Evolutionary conservation across 768 basidiomycete genomes (phyloP).

Genomic region (Krasilnikovozyma curviuscula): DNA sequence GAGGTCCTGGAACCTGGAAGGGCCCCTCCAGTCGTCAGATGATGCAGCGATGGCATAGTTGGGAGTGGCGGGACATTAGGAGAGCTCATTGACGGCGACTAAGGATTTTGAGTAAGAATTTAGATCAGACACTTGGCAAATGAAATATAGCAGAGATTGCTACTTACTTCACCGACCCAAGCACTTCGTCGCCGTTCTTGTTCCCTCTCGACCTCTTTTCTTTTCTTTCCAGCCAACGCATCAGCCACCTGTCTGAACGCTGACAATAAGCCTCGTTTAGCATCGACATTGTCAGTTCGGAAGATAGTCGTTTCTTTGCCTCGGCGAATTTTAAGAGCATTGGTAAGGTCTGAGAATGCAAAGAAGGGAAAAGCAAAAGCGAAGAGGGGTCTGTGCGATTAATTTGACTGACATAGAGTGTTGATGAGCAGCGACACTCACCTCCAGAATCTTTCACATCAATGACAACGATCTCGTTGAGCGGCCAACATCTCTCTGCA

Average conservation of each 20-base stretch:
- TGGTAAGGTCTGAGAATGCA: constrained; percentile 43
- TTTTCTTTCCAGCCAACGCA: constrained; percentile 64
- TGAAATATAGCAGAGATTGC: not conserved
- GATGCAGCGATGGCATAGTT: not conserved
- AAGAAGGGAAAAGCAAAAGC: constrained; percentile 3
- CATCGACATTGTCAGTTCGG: constrained; percentile 55
- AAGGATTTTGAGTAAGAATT: not conserved
- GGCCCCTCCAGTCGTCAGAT: not conserved
- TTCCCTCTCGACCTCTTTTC: constrained; percentile 85
- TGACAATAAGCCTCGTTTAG: constrained; percentile 67
- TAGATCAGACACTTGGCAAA: not conserved
- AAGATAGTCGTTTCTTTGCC: constrained; percentile 90
- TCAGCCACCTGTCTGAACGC: constrained; percentile 86
- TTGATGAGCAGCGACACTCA: constrained; percentile 26
- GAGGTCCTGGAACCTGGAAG: not conserved
- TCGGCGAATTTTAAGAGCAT: constrained; percentile 85
- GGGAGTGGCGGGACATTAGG: not conserved
- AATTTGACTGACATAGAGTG: not conserved
- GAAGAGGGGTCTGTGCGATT: not conserved
- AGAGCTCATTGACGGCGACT: not conserved
- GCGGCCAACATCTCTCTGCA: constrained; percentile 79
- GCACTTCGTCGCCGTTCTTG: constrained; percentile 59
- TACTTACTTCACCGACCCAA: constrained; percentile 30
- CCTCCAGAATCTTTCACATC: constrained; percentile 91
- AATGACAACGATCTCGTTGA: constrained; percentile 82